Evolutionary conservation across 1,284 basidiomycete genomes (phyloP), one percentile per base, ranked within the genome.

Genomic region (Caloboletus firmus): DNA sequence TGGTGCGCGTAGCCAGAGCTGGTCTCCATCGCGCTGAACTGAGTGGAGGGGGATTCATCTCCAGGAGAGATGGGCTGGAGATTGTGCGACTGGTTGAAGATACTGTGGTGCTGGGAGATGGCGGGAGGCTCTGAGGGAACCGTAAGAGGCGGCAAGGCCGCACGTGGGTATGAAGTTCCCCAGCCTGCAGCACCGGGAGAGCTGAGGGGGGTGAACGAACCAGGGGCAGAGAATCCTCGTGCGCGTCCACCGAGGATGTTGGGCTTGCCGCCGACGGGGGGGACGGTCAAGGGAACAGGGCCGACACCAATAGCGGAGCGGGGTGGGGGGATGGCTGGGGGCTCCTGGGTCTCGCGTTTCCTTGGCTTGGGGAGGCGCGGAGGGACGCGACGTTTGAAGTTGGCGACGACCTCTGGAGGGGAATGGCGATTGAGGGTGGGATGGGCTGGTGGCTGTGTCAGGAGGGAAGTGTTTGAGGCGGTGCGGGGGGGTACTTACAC

Each of bases 341-440:
- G 69, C 47, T 89, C 85, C 55, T 83, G 82, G 3, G 76, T 70
- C 58, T 90, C 85, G 58, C 89, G 85, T 72, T 90, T 92, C 64
- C 85, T 76, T 30, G 83, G 89, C 69, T 91, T 94, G 54, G 83
- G 91, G 42, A 85, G 83, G 70, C 92, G 91, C 35, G 92, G 92
- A n/a, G 91, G 92, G 1, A 95, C 92, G 62, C 92, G 89, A 52
- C 92, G 89, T 74, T 95, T 95, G 78, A 94, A 94, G 72, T 89
- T 90, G 53, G 91, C 86, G 49, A 95, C 89, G 51, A 93, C 87
- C 60, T 92, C 91, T 49, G 89, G 81, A 10, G 89, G 84, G 1
- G 93, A 95, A 70, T 90, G 85, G 55, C 92, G 85, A 72, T 91
- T 91, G 63, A 95, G 83, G 46, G 88, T 91, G 12, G 90, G 90